phyloP scores from a whole-genome alignment of 129 eudicot genomes.

The Smallanthus sonchifolius region DNA sequence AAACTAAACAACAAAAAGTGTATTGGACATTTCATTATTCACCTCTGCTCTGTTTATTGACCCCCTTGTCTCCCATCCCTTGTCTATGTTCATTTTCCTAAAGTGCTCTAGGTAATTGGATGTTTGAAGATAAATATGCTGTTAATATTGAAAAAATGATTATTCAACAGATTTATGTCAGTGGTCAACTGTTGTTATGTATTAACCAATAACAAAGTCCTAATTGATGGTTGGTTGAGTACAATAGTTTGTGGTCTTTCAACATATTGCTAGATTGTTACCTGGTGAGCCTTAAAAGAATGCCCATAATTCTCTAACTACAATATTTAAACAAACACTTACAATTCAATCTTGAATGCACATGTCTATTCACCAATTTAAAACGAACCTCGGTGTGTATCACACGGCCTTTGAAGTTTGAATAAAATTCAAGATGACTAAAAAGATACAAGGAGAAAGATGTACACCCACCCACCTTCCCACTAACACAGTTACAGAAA shows the following conservation, averaged over 20 bases:
- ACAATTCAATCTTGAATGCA: neutral
- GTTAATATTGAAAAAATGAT: neutral
- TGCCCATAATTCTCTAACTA: neutral
- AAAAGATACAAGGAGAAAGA: slow-evolving; percentile 7
- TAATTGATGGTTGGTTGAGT: neutral
- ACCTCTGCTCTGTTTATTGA: too few species aligned
- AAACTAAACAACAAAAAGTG: too few species aligned
- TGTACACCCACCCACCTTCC: neutral
- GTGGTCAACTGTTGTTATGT: neutral
- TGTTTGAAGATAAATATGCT: neutral
- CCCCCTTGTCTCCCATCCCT: too few species aligned
- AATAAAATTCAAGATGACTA: neutral
- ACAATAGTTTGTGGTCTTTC: neutral
- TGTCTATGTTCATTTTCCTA: neutral
- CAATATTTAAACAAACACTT: neutral
- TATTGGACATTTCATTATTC: too few species aligned
- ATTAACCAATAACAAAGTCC: neutral
- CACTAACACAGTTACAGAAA: neutral
- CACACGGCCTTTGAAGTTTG: neutral
- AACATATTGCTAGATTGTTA: neutral
- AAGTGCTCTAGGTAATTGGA: neutral
- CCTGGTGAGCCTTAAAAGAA: neutral
- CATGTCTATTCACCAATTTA: neutral
- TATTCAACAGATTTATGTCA: neutral
- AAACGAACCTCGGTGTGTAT: neutral